Base-by-base conservation (phyloP, 768 basidiomycete genomes). In the Sporobolomyces roseus region DNA sequence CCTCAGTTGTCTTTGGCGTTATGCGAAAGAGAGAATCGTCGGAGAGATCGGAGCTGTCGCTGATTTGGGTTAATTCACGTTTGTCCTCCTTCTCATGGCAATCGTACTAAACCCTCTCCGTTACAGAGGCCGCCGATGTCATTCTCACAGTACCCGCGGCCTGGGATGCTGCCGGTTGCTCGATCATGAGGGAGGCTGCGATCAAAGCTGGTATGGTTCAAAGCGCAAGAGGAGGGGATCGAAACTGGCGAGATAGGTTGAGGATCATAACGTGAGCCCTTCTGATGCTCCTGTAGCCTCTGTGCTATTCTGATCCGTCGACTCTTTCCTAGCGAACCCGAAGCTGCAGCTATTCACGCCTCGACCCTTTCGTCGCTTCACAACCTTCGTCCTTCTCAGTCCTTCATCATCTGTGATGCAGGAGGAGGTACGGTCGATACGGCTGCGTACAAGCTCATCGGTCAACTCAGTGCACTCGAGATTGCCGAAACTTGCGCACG, bases 291-390 rank as follows among this genome's bases (percentile, higher is more conserved):
- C 6, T 23, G 29, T 3, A 33, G 12, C 29, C 6, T 12, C 6
- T 23, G 33, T 2, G 38, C 38, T 41, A 41, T 41, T 17, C 38
- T 41, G 9, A 9, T 41, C 9, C 17, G 38, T 41, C 8, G 10
- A 23, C 17, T 7, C 12, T 21, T 19, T 21, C 12, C 1, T 59
- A 85, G 84, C 32, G 85, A 85, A 68, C 84, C 85, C 32, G 91
- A 92, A 78, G 91, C 91, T 4, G 91, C 91, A n/a, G 91, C 91
- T 12, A 88, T 93, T 9, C 91, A 93, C 67, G 91, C 90, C 66
- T 89, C 88, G 3, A 85, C 88, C 66, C 81, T 93, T 59, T 88
- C 88, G 35, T 85, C 88, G 65, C 80, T 93, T 4, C 89, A 91
- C 78, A 85, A 87, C 72, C 81, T 93, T 62, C 85, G 84, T 49